Evolutionary conservation across 1,139 yeast genomes (phyloP).

Genomic region (Lodderomyces parapsilosis): DNA sequence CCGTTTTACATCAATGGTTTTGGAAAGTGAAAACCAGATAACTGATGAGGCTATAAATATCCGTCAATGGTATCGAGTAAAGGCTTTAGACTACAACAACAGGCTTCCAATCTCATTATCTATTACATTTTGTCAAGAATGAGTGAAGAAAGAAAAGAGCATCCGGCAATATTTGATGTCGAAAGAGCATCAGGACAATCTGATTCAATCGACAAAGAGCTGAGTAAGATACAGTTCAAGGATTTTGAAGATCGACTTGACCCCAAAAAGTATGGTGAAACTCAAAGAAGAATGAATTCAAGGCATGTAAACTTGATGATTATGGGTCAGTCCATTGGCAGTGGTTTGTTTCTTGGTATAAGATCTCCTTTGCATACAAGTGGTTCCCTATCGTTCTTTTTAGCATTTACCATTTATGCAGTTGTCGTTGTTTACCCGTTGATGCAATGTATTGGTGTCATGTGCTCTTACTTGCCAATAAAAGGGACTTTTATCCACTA

Average conservation of each 20-base stretch:
- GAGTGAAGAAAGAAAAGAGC: no score
- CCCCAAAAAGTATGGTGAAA: constrained; percentile 32
- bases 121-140: no score
- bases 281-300: constrained; percentile 37
- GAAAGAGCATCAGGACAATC: no score
- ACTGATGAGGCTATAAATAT: no score
- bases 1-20: no score
- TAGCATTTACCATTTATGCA: constrained; percentile 36
- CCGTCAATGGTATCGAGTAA: no score
- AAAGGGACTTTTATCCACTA: constrained; percentile 39
- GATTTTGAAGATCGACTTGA: constrained; percentile 17
- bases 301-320: constrained; percentile 51
- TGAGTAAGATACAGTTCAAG: neutral
- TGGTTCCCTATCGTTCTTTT: constrained; percentile 38
- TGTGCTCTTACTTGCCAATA: constrained; percentile 41
- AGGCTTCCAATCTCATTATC: no score
- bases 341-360: constrained; percentile 45
- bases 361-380: constrained; percentile 32
- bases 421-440: constrained; percentile 38
- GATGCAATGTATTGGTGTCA: constrained; percentile 41
- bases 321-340: constrained; percentile 52
- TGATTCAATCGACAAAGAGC: neutral
- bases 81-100: no score
- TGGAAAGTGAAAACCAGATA: no score
- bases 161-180: no score